phyloP scores from a whole-genome alignment of 768 basidiomycete species.

The Cystoderma amianthinum region DNA sequence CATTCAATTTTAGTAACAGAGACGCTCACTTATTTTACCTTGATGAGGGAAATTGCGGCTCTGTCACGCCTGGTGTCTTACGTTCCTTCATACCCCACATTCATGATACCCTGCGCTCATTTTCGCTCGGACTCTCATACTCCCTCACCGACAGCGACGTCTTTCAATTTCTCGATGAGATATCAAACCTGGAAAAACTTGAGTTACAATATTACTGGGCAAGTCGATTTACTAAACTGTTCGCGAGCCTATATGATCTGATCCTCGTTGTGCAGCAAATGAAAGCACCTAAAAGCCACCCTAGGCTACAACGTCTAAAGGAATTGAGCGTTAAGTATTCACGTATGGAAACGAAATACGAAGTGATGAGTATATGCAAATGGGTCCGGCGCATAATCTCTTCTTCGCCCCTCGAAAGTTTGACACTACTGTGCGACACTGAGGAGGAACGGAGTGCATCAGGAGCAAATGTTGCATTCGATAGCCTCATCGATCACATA shows the following conservation, averaged over 20 bases:
- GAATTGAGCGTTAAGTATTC: slow-evolving; percentile 17
- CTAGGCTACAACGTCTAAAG: slow-evolving; percentile 13
- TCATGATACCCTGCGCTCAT: slow-evolving; percentile 18
- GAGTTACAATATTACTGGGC: slow-evolving; percentile 48
- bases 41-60: slow-evolving; percentile 63
- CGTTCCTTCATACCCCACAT: slow-evolving; percentile 34
- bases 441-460: slow-evolving; percentile 11
- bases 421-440: slow-evolving; percentile 20
- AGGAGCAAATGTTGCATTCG: slow-evolving; percentile 16
- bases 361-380: slow-evolving; percentile 24
- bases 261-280: slow-evolving; percentile 29
- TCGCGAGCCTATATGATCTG: neutral
- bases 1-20: neutral
- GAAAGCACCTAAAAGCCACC: slow-evolving; percentile 16
- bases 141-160: slow-evolving; percentile 49
- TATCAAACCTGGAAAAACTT: slow-evolving; percentile 29
- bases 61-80: slow-evolving; percentile 55
- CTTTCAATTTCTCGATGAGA: slow-evolving; percentile 35
- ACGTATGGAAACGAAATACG: slow-evolving; percentile 9
- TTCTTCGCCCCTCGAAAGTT: slow-evolving; percentile 22
- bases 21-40: slow-evolving; percentile 4
- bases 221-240: slow-evolving; percentile 8
- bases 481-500: slow-evolving; percentile 33
- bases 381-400: slow-evolving; percentile 33
- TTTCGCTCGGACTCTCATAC: slow-evolving; percentile 52